Percentiles rank a stretch among this genome's conserved stretches.
Conservation (phyloP, 2,329 filamentous ascomycete genomes). For the Colletotrichum aenigma region DNA sequence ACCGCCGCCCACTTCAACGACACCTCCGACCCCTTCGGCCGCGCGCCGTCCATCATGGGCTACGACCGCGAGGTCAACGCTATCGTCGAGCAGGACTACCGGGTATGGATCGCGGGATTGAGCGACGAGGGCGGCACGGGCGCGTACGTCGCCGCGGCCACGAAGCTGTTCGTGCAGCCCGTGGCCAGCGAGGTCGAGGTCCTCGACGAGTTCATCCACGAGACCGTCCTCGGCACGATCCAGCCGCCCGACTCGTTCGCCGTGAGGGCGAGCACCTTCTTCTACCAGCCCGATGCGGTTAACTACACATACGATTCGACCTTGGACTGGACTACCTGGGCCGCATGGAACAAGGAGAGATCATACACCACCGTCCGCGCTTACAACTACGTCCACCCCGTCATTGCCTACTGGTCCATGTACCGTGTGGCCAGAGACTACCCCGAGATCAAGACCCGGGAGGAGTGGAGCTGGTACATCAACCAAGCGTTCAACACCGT, state of each 20-base stretch:
- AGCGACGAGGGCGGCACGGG: constrained; percentile 65
- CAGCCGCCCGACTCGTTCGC: constrained; percentile 45
- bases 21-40: constrained; percentile 55
- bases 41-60: constrained; percentile 59
- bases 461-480: constrained; percentile 58
- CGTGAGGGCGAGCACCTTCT: constrained; percentile 58
- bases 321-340: constrained; percentile 45
- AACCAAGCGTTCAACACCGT: constrained; percentile 57
- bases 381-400: constrained; percentile 64
- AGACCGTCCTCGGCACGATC: constrained; percentile 53
- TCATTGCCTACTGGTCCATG: constrained; percentile 60
- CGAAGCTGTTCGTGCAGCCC: constrained; percentile 60
- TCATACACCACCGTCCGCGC: constrained; percentile 54
- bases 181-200: constrained; percentile 51
- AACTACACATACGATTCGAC: constrained; percentile 46
- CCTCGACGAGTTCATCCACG: constrained; percentile 58
- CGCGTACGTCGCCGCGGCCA: constrained; percentile 56
- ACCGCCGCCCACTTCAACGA: constrained; percentile 57
- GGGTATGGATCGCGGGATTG: constrained; percentile 64
- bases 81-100: constrained; percentile 48
- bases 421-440: constrained; percentile 58
- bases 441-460: constrained; percentile 37
- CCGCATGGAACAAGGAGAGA: constrained; percentile 33
- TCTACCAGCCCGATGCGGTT: constrained; percentile 51
- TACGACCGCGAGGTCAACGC: constrained; percentile 55